A percentile compares a stretch with the other conserved stretches of the same genome.
Conservation (phyloP, 192 early-diverging fungal species). For the Spinellus fusiger region DNA sequence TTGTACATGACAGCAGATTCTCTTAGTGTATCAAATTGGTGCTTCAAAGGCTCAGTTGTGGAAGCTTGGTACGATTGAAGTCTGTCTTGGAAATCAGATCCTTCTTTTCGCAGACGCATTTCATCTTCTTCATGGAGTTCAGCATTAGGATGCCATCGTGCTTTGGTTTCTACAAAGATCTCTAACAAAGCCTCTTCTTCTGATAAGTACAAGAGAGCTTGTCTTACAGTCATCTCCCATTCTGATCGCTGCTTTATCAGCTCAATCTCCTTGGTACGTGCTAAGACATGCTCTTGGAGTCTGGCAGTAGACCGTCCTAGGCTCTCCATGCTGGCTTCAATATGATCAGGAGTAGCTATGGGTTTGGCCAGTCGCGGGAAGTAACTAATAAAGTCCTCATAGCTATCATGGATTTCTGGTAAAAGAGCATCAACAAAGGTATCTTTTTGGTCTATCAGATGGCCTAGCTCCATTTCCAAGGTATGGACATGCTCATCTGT, state of each 20-base stretch:
- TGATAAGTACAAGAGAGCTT: background rate
- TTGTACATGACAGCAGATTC: background rate
- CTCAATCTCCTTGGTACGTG: conserved; percentile 13
- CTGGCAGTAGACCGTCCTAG: background rate
- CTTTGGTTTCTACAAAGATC: conserved; percentile 15
- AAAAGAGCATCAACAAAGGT: conserved; percentile 2
- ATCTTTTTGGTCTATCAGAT: conserved; percentile 2
- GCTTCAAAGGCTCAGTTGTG: background rate
- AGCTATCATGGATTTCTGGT: conserved; percentile 10
- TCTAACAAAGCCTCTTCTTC: background rate
- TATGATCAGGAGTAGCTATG: conserved; percentile 25
- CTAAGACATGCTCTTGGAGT: conserved; percentile 15
- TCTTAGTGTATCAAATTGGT: background rate
- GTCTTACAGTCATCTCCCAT: conserved; percentile 10
- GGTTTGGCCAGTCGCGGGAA: conserved; percentile 13
- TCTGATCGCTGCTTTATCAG: conserved; percentile 8
- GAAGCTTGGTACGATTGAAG: conserved; percentile 8
- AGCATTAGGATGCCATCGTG: conserved; percentile 14
- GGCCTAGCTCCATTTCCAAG: conserved; percentile 11
- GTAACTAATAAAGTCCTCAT: conserved; percentile 21
- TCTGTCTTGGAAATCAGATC: background rate
- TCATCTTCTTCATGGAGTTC: background rate
- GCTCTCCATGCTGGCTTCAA: conserved; percentile 18
- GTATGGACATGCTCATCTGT: background rate
- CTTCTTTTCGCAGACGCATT: background rate